Evolutionary conservation across 129 eudicot species (phyloP).

Genomic region (Apium graveolens): DNA sequence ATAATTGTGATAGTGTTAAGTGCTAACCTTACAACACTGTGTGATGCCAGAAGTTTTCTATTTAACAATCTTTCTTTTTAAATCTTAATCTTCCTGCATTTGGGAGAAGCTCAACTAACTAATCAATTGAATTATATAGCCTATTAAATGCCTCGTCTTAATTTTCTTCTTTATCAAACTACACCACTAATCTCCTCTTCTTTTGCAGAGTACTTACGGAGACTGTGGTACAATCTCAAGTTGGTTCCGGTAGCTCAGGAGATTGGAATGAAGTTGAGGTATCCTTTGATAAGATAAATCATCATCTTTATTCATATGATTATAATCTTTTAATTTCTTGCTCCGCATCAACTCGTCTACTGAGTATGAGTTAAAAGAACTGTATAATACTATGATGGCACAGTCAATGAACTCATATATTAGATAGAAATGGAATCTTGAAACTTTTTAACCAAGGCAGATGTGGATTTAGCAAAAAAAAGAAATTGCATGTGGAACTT

Average conservation of each 20-base stretch:
- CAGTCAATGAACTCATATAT: neutral
- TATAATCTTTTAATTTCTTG: neutral
- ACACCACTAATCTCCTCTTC: neutral
- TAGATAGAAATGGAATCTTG: neutral
- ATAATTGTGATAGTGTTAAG: neutral
- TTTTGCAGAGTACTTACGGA: conserved; percentile 64
- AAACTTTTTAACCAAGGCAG: neutral
- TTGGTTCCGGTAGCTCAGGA: conserved; percentile 49
- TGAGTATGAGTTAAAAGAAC: neutral
- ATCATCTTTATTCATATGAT: neutral
- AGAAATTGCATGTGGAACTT: neutral
- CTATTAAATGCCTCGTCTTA: neutral
- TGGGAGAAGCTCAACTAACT: neutral
- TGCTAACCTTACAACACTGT: neutral
- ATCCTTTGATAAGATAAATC: neutral
- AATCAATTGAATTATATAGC: neutral
- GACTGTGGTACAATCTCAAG: conserved; percentile 63
- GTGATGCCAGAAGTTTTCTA: neutral
- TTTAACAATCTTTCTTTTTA: neutral
- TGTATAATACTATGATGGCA: neutral
- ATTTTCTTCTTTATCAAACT: neutral
- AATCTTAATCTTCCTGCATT: neutral
- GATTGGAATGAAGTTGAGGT: conserved; percentile 93
- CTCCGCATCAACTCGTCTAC: neutral
- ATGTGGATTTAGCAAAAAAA: neutral